Base-by-base conservation (phyloP, 169 alveolate genomes). In the Plasmodium relictum region DNA sequence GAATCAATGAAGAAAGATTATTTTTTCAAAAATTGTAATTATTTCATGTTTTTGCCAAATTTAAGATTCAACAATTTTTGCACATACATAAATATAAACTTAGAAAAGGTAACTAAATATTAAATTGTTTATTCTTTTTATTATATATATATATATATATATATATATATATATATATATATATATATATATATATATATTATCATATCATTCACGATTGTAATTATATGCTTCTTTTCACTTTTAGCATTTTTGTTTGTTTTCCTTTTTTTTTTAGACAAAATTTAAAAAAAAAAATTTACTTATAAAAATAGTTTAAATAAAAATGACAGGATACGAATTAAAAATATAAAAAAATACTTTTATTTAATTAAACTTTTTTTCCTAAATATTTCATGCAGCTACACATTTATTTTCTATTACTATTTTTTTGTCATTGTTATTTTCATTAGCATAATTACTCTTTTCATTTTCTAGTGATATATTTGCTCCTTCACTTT, bases 401-500 rank as follows among this genome's bases (percentile, higher is more conserved):
- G 69, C 3, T 48, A 76, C 18, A n/a, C 70, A 24, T 12, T 37
- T 9, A n/a, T 63, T 24, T 14, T 26, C 50, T 6, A 41, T 37
- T 9, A 65, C 63, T 26, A 37, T 16, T 58, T 52, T 50, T 7
- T 31, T 20, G 1, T 52, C 41, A 20, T 56, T 62, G 0, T 6
- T 45, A 41, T 16, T 14, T 16, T 68, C 26, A 37, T n/a, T 45
- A 39, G 26, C 16, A 44, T 66, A 26, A 20, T 52, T 61, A 14
- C 9, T 42, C n/a, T 45, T 10, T 56, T 52, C 50, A 6, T 45
- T 52, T 44, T 65, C 63, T 45, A 80, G 20, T n/a, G 71, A 0
- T 31, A 80, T 26, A n/a, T 65, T 80, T 12, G 66, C 80, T 7
- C 90, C 90, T 44, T 80, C 52, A 71, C 90, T 80, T 16, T 61